phyloP scores from a whole-genome alignment of 768 basidiomycete genomes.

The Candolleomyces aberdarensis region DNA sequence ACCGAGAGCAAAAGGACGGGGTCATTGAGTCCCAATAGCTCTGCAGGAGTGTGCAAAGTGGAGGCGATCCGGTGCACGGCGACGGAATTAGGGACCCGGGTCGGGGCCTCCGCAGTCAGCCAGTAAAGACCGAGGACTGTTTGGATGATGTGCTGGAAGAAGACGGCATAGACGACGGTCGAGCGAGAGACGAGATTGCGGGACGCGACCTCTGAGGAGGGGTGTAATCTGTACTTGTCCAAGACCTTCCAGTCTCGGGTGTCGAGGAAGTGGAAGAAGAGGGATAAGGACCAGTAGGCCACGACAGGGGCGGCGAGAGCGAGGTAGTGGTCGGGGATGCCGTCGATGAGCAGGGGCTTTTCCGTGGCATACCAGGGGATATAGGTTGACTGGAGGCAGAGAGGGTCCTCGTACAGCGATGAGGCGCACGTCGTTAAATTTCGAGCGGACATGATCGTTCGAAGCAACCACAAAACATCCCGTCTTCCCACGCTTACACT shows the following conservation, averaged over 20 bases:
- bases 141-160: slow-evolving; percentile 85
- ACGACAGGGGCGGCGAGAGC: slow-evolving; percentile 73
- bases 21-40: neutral
- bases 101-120: slow-evolving; percentile 46
- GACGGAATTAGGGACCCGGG: slow-evolving; percentile 34
- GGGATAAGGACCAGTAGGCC: slow-evolving; percentile 81
- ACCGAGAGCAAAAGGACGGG: slow-evolving; percentile 27
- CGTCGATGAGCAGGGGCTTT: slow-evolving; percentile 44
- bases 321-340: slow-evolving; percentile 67
- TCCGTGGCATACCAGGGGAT: slow-evolving; percentile 57
- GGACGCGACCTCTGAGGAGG: slow-evolving; percentile 70
- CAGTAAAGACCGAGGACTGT: slow-evolving; percentile 70
- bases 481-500: neutral
- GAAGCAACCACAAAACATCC: neutral
- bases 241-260: slow-evolving; percentile 72
- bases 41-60: slow-evolving; percentile 37
- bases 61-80: slow-evolving; percentile 39
- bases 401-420: slow-evolving; percentile 29
- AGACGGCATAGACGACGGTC: slow-evolving; percentile 76
- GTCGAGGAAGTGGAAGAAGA: slow-evolving; percentile 83
- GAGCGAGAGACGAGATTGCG: slow-evolving; percentile 71
- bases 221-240: slow-evolving; percentile 84
- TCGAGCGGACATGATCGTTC: slow-evolving; percentile 18
- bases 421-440: slow-evolving; percentile 36
- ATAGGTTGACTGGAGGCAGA: slow-evolving; percentile 31